phyloP scores from a whole-genome alignment of 2,329 filamentous ascomycete genomes.

The Dactylellina leptospora region DNA sequence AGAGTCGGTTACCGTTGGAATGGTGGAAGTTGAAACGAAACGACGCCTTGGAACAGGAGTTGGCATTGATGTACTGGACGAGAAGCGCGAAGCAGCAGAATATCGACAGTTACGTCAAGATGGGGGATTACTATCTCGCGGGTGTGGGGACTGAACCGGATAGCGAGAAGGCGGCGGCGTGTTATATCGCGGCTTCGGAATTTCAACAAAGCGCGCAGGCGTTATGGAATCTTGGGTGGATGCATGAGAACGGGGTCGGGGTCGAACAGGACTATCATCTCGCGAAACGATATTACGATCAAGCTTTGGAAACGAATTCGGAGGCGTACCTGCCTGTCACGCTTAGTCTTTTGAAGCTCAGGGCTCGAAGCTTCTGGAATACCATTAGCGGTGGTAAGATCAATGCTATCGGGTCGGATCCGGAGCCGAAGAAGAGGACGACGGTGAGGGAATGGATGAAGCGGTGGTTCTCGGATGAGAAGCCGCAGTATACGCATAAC shows the following conservation, averaged over 20 bases:
- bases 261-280: slow-evolving; percentile 96
- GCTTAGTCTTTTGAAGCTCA: slow-evolving; percentile 83
- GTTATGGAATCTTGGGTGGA: slow-evolving; percentile 97
- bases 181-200: slow-evolving; percentile 91
- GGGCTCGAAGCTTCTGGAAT: slow-evolving; percentile 91
- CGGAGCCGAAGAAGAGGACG: slow-evolving; percentile 54
- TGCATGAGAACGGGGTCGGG: slow-evolving; percentile 96
- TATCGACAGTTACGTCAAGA: slow-evolving; percentile 92
- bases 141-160: slow-evolving; percentile 78
- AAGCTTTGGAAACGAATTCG: slow-evolving; percentile 86
- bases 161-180: slow-evolving; percentile 86
- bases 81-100: slow-evolving; percentile 92
- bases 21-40: slow-evolving; percentile 43
- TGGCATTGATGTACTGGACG: slow-evolving; percentile 93
- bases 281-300: slow-evolving; percentile 94
- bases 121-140: slow-evolving; percentile 94
- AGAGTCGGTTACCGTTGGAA: slow-evolving; percentile 69
- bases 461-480: slow-evolving; percentile 57
- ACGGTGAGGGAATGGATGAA: slow-evolving; percentile 56
- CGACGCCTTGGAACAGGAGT: slow-evolving; percentile 63
- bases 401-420: slow-evolving; percentile 66
- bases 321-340: slow-evolving; percentile 95
- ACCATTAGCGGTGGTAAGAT: slow-evolving; percentile 87
- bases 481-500: slow-evolving; percentile 54
- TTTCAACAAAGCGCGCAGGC: slow-evolving; percentile 92